Conservation (phyloP, 768 basidiomycete genomes). For the Boletus rubescentipes region DNA sequence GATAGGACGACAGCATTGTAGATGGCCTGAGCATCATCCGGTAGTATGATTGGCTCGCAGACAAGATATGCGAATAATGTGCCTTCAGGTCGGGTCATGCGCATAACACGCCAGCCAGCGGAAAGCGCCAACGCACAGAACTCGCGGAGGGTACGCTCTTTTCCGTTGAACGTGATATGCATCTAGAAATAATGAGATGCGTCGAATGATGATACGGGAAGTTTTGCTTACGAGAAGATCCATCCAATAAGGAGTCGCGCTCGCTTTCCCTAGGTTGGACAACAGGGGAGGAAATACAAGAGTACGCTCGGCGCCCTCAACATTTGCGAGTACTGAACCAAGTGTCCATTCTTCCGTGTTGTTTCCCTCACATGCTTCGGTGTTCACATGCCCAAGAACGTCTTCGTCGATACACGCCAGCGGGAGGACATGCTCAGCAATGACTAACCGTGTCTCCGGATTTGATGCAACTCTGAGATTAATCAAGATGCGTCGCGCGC, state of each 20-base stretch:
- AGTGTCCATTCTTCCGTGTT: conserved; percentile 28
- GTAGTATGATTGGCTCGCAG: conserved; percentile 60
- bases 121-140: conserved; percentile 50
- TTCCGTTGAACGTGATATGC: conserved; percentile 65
- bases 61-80: conserved; percentile 71
- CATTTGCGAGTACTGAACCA: conserved; percentile 33
- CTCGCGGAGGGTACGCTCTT: conserved; percentile 70
- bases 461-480: conserved; percentile 41
- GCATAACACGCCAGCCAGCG: conserved; percentile 61
- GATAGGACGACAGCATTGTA: conserved; percentile 21
- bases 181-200: conserved; percentile 43
- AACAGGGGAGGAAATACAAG: conserved; percentile 63
- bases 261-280: conserved; percentile 73
- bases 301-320: conserved; percentile 52
- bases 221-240: conserved; percentile 56
- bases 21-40: conserved; percentile 32
- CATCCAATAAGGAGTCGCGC: conserved; percentile 64
- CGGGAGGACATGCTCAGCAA: conserved; percentile 72
- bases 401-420: conserved; percentile 61
- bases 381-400: conserved; percentile 3
- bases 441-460: conserved; percentile 54
- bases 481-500: conserved; percentile 45
- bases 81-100: conserved; percentile 56
- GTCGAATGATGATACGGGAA: background rate
- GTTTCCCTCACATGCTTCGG: conserved; percentile 5